Conservation (phyloP, 2,329 filamentous ascomycete species). For the Scytalidium lignicola region DNA sequence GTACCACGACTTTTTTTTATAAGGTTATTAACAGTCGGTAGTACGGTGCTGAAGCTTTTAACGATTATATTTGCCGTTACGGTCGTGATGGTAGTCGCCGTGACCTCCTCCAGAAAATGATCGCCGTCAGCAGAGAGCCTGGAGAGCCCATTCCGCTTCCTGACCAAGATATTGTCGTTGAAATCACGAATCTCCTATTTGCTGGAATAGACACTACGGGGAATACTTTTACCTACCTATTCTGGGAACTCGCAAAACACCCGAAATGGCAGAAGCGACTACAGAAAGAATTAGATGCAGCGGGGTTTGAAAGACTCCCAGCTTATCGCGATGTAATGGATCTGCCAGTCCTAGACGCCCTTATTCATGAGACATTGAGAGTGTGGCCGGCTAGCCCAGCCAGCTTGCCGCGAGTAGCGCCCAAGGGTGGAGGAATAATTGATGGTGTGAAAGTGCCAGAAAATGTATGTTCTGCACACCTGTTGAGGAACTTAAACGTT, state of each 20-base stretch:
- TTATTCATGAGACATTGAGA: conserved; percentile 31
- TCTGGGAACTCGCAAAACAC: not conserved
- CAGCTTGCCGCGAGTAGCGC: conserved; percentile 24
- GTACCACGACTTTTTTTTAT: not conserved
- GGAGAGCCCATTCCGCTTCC: conserved; percentile 8
- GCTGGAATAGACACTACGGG: conserved; percentile 14
- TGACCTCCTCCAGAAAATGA: conserved; percentile 11
- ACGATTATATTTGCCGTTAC: conserved; percentile 9
- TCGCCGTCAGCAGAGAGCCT: conserved; percentile 4
- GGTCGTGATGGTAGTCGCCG: conserved; percentile 7
- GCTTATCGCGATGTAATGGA: conserved; percentile 22
- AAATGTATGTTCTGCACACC: no score
- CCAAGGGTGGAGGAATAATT: conserved; percentile 23
- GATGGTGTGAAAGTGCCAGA: conserved; percentile 26
- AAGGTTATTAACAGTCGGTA: not conserved
- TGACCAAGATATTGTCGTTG: conserved; percentile 9
- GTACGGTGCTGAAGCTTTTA: conserved; percentile 12
- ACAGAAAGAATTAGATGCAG: conserved; percentile 15
- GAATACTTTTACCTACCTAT: conserved; percentile 10
- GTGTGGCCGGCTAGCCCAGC: conserved; percentile 29
- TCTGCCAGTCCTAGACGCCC: conserved; percentile 26
- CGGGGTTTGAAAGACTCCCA: conserved; percentile 9
- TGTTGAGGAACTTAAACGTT: conserved; percentile 13
- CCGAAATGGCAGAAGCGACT: conserved; percentile 8
- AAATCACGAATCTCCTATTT: conserved; percentile 14